Base-by-base conservation (phyloP, 2,329 filamentous ascomycete species). In the Fusarium burgessii region DNA sequence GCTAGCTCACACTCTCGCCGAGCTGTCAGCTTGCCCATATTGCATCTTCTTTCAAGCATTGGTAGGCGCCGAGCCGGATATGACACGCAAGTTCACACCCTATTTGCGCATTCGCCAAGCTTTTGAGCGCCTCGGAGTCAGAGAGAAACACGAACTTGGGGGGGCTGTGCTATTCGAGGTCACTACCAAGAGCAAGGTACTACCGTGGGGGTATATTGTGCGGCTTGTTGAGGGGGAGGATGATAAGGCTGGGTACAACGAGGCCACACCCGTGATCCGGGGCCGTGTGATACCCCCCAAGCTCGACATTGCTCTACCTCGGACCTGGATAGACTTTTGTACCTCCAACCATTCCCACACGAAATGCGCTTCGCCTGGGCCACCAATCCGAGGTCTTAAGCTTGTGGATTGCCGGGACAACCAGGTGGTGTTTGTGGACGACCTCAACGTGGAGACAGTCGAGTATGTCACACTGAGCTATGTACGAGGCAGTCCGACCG, bases 401-500 rank as follows among this genome's bases (percentile, higher is more conserved):
- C 72, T 82, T 49, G 68, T 82, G 10, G 80, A 82, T 58, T 79
- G 78, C 49, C 58, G 70, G 20, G 70, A 75, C 54, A 74, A 71
- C 51, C 65, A 70, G 35, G 67, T 82, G 18, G 69, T 82, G 4
- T 74, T 75, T 56, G 77, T 74, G 8, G 74, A 78, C 15, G 76
- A 79, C 42, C 50, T 78, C 7, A 69, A 71, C 17, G 60, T 47
- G 18, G 65, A 74, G 51, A 42, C 59, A 4, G 45, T 74, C 46
- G 69, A 72, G 18, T 82, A 82, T 47, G 76, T 78, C 18, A 77
- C 81, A 5, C 73, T 83, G 33, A 82, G 81, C 67, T 82, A 82
- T 61, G 79, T 77, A 23, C 77, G 76, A 62, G 76, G 77, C 38
- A 67, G 68, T 15, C 57, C 66, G 17, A 61, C 66, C 20, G 68